Base-by-base conservation (phyloP, 495 filamentous ascomycete genomes). In the Glutinoglossum americanum region DNA sequence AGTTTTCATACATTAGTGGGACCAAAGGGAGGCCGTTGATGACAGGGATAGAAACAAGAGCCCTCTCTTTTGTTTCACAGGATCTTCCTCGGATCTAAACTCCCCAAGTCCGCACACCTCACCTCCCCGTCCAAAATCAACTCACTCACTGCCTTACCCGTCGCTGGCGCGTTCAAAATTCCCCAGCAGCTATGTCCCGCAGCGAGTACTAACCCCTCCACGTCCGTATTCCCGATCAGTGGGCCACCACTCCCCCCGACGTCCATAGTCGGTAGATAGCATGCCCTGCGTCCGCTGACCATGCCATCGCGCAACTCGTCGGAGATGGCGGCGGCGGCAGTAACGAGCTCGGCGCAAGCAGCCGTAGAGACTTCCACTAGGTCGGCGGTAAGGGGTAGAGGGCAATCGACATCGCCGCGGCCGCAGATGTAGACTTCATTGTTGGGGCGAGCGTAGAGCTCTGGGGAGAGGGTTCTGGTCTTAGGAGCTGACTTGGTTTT, bases 161-260 rank as follows among this genome's bases (percentile, higher is more conserved):
- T 96, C 7, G 80, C 93, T 4, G 89, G 88, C 2, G 81, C 88
- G 74, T 98, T 98, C 68, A 96, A 90, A 54, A 98, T 94, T 17
- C 90, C 90, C 92, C 92, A 97, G 69, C 92, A 97, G 3, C 87
- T 94, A 70, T 98, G 92, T 13, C 92, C 92, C 7, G 86, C 76
- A 1, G 93, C 92, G 60, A 98, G 70, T 65, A 88, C 80, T 37
- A 96, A 63, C 0, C 93, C 89, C 25, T 81, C 79, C 0, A 82
- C 78, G 4, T 79, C 75, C 25, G 89, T 87, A 60, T 77, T 70
- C 0, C 87, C 92, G 33, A 97, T 76, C 30, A 96, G 68, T 32
- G 92, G 92, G 1, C 82, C 83, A 32, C 72, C 68, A 15, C 9
- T 13, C 6, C 47, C n/a, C 21, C 47, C 47, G 8, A 9, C 10